Evolutionary conservation across 148 eudicot species (phyloP).

Genomic region (Rhododendron henanense): DNA sequence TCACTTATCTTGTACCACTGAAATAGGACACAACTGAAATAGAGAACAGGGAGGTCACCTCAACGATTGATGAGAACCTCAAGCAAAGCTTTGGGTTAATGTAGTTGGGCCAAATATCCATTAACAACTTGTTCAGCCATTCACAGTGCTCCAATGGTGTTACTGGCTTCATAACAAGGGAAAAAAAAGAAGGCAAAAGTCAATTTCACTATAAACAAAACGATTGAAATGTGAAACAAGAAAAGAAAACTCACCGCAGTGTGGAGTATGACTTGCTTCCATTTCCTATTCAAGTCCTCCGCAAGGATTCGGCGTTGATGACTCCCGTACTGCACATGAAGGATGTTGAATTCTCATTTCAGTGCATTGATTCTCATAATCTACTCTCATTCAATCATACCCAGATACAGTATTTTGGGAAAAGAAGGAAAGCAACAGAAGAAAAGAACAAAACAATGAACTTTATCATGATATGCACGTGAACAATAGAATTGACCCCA

Average conservation of each 20-base stretch:
- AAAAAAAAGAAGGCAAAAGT: conserved; percentile 9
- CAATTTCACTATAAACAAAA: not conserved
- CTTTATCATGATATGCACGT: not conserved
- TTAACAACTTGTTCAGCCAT: conserved; percentile 90
- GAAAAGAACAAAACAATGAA: not conserved
- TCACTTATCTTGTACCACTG: not conserved
- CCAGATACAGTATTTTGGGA: not conserved
- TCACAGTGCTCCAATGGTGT: conserved; percentile 95
- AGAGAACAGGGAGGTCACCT: conserved; percentile 43
- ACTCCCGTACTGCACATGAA: conserved; percentile 59
- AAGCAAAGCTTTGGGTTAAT: conserved; percentile 72
- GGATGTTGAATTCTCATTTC: conserved; percentile 17
- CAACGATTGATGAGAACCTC: conserved; percentile 65
- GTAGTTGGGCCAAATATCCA: conserved; percentile 78
- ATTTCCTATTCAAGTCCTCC: conserved; percentile 84
- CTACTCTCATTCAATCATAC: not conserved
- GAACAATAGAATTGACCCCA: not conserved
- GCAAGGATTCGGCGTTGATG: conserved; percentile 56
- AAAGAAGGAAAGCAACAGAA: not conserved
- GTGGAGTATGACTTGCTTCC: conserved; percentile 71
- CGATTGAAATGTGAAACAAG: not conserved
- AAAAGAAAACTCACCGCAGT: conserved; percentile 45
- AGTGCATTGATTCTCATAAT: not conserved
- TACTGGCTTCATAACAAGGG: conserved; percentile 46
- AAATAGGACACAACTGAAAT: not conserved